These are phyloP conservation scores for Lentinus polychrous DNA, from an alignment of 1,284 basidiomycete species.

Conservation along the genomic window DNA sequence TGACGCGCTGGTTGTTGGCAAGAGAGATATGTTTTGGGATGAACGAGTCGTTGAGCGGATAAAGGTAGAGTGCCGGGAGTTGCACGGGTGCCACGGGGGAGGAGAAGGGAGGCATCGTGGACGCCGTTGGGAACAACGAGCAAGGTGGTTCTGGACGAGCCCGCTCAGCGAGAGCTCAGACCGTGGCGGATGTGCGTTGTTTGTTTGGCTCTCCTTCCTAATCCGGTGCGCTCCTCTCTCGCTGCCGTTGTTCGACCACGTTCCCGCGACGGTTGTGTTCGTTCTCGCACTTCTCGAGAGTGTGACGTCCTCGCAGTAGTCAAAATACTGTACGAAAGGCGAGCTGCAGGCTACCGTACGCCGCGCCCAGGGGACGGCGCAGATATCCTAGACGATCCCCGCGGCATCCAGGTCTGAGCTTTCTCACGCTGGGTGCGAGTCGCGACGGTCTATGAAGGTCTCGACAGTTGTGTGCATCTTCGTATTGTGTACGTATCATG, in stretches of 20 bases:
- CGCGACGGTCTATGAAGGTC: no score
- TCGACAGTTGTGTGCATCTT: no score
- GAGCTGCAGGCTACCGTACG: no score
- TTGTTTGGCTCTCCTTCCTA: background rate
- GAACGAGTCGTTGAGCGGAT: constrained; percentile 95
- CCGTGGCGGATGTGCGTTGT: constrained; percentile 13
- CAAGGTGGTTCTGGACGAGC: constrained; percentile 8
- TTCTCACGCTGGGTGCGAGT: no score
- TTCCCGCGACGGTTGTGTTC: background rate
- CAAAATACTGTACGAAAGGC: no score
- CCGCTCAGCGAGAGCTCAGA: background rate
- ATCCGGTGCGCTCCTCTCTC: constrained; percentile 5
- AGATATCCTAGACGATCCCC: no score
- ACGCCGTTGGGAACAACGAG: constrained; percentile 26
- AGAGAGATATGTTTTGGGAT: constrained; percentile 94
- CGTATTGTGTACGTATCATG: no score
- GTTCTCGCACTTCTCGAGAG: no score
- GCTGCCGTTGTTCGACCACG: constrained; percentile 14
- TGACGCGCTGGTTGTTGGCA: constrained; percentile 64
- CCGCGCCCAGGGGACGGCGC: no score
- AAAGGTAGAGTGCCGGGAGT: constrained; percentile 80
- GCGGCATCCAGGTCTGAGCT: no score
- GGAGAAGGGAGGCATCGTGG: constrained; percentile 30
- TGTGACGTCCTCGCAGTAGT: background rate
- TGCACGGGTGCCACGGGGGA: constrained; percentile 25